Conservation (phyloP, 176 grass and related monocot genomes). For the Oryza glaberrima region DNA sequence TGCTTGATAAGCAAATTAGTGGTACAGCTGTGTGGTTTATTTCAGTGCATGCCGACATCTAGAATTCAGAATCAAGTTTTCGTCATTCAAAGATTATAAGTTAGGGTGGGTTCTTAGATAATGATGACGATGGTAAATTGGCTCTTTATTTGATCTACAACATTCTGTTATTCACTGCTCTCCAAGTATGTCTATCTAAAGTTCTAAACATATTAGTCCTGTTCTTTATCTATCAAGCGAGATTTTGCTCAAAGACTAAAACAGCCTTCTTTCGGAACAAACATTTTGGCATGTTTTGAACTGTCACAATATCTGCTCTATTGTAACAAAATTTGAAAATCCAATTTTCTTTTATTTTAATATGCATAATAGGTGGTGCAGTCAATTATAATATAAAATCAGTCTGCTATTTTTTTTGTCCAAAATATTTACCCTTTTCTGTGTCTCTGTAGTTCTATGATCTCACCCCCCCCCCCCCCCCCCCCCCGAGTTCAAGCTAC, state of each 20-base stretch:
- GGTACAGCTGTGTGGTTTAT: slow-evolving; percentile 66
- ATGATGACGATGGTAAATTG: slow-evolving; percentile 38
- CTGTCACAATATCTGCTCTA: background rate
- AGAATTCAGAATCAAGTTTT: slow-evolving; percentile 55
- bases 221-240: background rate
- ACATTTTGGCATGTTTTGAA: background rate
- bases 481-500: background rate
- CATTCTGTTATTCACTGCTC: slow-evolving; percentile 13
- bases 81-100: slow-evolving; percentile 32
- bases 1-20: slow-evolving; percentile 50
- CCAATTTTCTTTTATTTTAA: slow-evolving; percentile 3
- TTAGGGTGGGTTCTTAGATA: slow-evolving; percentile 35
- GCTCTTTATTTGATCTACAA: background rate
- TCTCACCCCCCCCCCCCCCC: background rate
- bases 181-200: slow-evolving; percentile 20
- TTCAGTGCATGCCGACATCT: slow-evolving; percentile 45
- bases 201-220: background rate
- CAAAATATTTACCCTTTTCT: background rate
- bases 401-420: background rate
- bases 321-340: background rate
- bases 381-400: slow-evolving; percentile 15
- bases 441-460: slow-evolving; percentile 11
- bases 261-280: slow-evolving; percentile 10
- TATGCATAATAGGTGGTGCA: slow-evolving; percentile 7
- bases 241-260: slow-evolving; percentile 1